phyloP scores from a whole-genome alignment of 2,329 filamentous ascomycete species.

The Ophiobolus disseminans region DNA sequence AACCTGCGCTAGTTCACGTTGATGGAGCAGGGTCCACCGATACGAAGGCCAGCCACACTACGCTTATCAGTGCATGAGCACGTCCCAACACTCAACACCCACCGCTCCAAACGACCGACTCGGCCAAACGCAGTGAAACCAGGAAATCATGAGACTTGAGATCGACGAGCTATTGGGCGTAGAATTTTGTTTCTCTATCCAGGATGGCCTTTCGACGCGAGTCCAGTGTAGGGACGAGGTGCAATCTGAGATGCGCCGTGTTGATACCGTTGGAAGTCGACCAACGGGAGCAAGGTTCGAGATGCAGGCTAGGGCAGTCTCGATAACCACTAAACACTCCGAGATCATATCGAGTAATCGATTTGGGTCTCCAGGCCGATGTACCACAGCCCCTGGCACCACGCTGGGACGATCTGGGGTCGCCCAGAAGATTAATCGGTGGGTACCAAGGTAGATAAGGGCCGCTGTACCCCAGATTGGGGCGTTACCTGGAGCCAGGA shows the following conservation, averaged over 20 bases:
- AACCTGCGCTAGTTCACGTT: slow-evolving; percentile 38
- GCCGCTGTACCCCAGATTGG: slow-evolving; percentile 45
- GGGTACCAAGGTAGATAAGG: slow-evolving; percentile 47
- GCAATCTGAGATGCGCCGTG: slow-evolving; percentile 9
- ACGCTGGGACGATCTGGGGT: slow-evolving; percentile 23
- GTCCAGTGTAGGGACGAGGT: no score
- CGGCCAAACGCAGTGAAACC: no score
- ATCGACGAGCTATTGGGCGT: no score
- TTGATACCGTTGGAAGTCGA: slow-evolving; percentile 14
- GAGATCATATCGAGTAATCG: slow-evolving; percentile 47
- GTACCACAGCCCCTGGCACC: slow-evolving; percentile 27
- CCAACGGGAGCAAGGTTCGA: slow-evolving; percentile 23
- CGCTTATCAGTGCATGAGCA: slow-evolving; percentile 31
- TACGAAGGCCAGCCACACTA: slow-evolving; percentile 10
- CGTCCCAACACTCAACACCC: not conserved
- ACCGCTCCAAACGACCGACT: not conserved
- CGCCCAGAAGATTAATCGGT: slow-evolving; percentile 17
- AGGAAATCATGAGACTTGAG: no score
- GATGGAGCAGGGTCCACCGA: slow-evolving; percentile 34
- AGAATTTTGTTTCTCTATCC: not conserved
- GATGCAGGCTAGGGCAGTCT: slow-evolving; percentile 24
- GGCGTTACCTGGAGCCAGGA: slow-evolving; percentile 22
- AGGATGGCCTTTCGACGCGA: not conserved
- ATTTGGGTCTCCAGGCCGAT: slow-evolving; percentile 14
- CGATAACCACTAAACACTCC: slow-evolving; percentile 34